A percentile compares a stretch with the other conserved stretches of the same genome.
Conservation (phyloP, 192 early-diverging fungal genomes). For the Dissophora globulifera region DNA sequence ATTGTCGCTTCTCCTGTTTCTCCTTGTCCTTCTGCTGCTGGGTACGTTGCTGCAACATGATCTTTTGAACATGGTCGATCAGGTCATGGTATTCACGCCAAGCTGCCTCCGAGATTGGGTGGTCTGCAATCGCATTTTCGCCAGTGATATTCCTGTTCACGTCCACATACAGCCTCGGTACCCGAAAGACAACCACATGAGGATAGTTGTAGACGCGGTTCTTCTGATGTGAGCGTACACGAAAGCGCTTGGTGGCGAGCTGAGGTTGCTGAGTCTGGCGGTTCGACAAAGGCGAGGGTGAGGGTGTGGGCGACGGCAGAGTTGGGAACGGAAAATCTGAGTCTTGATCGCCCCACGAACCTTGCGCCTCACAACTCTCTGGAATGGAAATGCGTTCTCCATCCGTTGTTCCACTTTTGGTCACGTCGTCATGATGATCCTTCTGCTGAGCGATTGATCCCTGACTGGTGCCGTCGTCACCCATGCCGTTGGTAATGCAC, state of each 20-base stretch:
- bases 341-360: conserved; percentile 34
- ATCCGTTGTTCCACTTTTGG: neutral
- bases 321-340: conserved; percentile 17
- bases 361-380: conserved; percentile 19
- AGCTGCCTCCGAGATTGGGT: conserved; percentile 22
- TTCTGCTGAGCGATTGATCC: neutral
- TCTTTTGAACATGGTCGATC: conserved; percentile 40
- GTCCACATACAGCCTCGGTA: conserved; percentile 25
- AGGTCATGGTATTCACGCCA: conserved; percentile 45
- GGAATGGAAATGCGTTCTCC: no score
- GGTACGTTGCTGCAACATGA: conserved; percentile 3
- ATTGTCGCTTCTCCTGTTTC: neutral
- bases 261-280: no score
- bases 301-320: neutral
- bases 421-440: neutral
- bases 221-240: no score
- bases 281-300: neutral
- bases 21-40: neutral
- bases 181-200: conserved; percentile 39
- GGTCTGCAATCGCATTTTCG: conserved; percentile 42
- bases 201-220: conserved; percentile 7
- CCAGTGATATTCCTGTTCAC: conserved; percentile 38
- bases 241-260: neutral
- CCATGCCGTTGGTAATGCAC: conserved; percentile 6
- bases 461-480: neutral